Evolutionary conservation across 352 stramenopile species (phyloP).

Genomic region (Peronospora destructor): DNA sequence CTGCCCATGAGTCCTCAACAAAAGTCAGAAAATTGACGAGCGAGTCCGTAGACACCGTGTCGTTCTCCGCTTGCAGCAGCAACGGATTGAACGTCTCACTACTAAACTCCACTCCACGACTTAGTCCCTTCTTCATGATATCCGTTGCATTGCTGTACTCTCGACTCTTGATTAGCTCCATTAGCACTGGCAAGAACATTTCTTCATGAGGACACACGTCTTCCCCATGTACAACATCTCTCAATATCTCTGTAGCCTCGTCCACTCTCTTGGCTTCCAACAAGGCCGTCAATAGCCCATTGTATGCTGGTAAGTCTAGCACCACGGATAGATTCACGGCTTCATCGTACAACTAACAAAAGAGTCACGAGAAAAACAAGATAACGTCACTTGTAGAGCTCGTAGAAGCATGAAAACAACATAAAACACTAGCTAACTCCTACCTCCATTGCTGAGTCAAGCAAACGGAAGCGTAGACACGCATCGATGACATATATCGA

Average conservation of each 20-base stretch:
- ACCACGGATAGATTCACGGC: constrained; percentile 45
- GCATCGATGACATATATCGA: constrained; percentile 67
- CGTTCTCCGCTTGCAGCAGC: constrained; percentile 38
- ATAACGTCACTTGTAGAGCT: constrained; percentile 10
- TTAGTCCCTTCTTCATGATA: constrained; percentile 35
- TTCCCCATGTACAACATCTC: constrained; percentile 36
- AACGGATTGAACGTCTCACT: constrained; percentile 51
- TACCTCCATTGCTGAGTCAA: constrained; percentile 58
- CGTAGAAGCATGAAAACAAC: constrained; percentile 3
- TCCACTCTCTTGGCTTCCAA: constrained; percentile 38
- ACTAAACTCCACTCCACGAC: constrained; percentile 46
- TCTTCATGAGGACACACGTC: constrained; percentile 42
- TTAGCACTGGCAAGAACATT: constrained; percentile 41
- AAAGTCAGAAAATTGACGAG: constrained; percentile 53
- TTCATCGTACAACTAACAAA: constrained; percentile 48
- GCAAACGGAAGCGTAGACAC: constrained; percentile 43
- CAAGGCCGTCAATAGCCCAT: constrained; percentile 40
- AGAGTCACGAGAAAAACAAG: constrained; percentile 5
- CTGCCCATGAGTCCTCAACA: constrained; percentile 58
- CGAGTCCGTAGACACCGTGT: constrained; percentile 44
- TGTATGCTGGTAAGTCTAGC: constrained; percentile 53
- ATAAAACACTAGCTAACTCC: neutral
- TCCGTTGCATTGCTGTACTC: constrained; percentile 43
- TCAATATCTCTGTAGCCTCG: constrained; percentile 45
- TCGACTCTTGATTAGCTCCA: constrained; percentile 31